Percentiles rank a stretch among this genome's conserved stretches.
Evolutionary conservation across 441 rosid species (phyloP).

Genomic region (Daphne laureola): DNA sequence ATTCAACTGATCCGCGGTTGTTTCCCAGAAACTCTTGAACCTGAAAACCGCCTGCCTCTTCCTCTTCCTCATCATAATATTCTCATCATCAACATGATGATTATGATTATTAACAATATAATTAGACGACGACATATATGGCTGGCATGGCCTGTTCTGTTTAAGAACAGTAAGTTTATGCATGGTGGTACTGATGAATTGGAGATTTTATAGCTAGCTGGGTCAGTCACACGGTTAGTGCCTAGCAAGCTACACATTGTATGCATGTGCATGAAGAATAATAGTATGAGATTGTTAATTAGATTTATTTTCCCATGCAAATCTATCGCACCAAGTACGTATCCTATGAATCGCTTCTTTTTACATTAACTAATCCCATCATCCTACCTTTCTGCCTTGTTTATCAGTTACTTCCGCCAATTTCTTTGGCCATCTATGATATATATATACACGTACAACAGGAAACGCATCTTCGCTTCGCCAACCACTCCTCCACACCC

Average conservation of each 20-base stretch:
- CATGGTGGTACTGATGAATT: slow-evolving; percentile 1
- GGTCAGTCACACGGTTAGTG: slow-evolving; percentile 71
- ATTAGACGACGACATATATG: too few species aligned
- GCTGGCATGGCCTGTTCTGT: too few species aligned
- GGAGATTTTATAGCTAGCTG: slow-evolving; percentile 24
- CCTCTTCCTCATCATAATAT: slow-evolving; percentile 40
- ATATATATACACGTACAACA: background rate
- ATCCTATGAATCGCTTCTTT: slow-evolving; percentile 26
- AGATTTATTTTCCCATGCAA: slow-evolving; percentile 40
- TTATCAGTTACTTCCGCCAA: slow-evolving; percentile 43
- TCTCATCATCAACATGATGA: slow-evolving; percentile 12
- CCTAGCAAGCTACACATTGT: slow-evolving; percentile 37
- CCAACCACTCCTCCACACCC: slow-evolving; percentile 28
- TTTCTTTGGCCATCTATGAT: slow-evolving; percentile 27
- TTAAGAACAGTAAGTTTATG: too few species aligned
- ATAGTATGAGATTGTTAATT: too few species aligned
- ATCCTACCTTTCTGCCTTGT: too few species aligned
- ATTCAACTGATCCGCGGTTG: slow-evolving; percentile 57
- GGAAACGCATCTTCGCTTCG: slow-evolving; percentile 32
- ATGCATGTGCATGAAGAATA: slow-evolving; percentile 54
- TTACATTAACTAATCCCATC: too few species aligned
- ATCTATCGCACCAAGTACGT: slow-evolving; percentile 40
- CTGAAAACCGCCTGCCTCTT: slow-evolving; percentile 59
- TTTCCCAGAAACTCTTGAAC: slow-evolving; percentile 64
- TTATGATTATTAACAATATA: too few species aligned